Evolutionary conservation across 2,329 filamentous ascomycete genomes (phyloP), one percentile per base, ranked within the genome.

Genomic region (Esteya vermicola): DNA sequence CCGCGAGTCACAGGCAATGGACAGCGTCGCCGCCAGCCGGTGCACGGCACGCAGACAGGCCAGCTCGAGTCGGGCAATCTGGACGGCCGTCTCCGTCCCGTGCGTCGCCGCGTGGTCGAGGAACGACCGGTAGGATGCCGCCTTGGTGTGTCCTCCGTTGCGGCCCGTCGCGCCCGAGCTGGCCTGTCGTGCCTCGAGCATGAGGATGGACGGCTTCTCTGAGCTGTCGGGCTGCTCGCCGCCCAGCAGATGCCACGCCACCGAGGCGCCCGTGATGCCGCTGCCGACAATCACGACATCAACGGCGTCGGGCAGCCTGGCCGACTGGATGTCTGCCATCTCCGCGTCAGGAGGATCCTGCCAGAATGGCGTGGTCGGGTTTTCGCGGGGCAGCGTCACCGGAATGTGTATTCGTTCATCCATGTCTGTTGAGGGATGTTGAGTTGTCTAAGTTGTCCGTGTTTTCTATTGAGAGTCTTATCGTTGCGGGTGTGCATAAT

Each of bases 91-190:
- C 2, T 58, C 57, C 14, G 58, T 56, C 9, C 71, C 71, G n/a
- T 67, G 53, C 6, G 57, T 51, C 12, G 56, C 44, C 3, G 57
- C 54, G 48, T 76, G 64, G 25, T 62, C 55, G 4, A 61, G 44
- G 45, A 76, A 78, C 16, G 63, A 63, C 20, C 67, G 66, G 51
- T 63, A 63, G 9, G 59, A 61, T 1, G 58, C 59, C 12, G 60
- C 58, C 47, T 64, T 64, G 9, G 61, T 64, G 50, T 64, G 61
- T 13, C 61, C 61, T 31, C 65, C 66, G 45, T 70, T 70, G 48
- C 76, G 62, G 13, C 77, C 77, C 0, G 77, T 81, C 3, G 76
- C 77, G 38, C 76, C 76, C 54, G 73, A 81, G 48, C 74, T 78
- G 7, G 73, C 70, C 52, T 78, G 71, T 43, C 77, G 61, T 10